Conservation (phyloP, 2,329 filamentous ascomycete genomes). For the Monosporascus sp. region DNA sequence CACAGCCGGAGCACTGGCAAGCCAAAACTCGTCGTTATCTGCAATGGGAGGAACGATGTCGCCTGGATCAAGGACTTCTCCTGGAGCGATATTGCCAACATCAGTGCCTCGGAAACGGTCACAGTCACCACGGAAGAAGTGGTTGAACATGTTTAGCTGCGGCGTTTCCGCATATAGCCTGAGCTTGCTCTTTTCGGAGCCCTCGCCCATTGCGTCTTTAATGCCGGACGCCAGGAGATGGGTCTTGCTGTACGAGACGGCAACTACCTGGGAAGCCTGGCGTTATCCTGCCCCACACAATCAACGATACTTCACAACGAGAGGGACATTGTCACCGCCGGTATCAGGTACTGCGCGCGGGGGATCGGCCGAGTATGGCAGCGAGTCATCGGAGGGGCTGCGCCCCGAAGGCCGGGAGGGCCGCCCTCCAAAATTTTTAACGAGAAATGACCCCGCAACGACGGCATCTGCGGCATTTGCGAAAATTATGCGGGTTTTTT, state of each 20-base stretch:
- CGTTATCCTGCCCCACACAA: too few relatives aligned
- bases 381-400: too few relatives aligned
- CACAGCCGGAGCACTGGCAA: constrained; percentile 6
- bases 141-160: neutral
- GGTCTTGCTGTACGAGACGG: neutral
- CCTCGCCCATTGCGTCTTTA: too few relatives aligned
- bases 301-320: too few relatives aligned
- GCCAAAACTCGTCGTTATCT: constrained; percentile 23
- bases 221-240: neutral
- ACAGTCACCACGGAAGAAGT: constrained; percentile 7
- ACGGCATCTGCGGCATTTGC: neutral
- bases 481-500: neutral
- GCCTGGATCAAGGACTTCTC: constrained; percentile 22
- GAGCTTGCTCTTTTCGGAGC: neutral
- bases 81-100: constrained; percentile 21
- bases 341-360: too few relatives aligned
- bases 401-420: too few relatives aligned
- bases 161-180: neutral
- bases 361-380: too few relatives aligned
- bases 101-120: constrained; percentile 20
- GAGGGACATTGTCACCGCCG: too few relatives aligned
- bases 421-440: neutral
- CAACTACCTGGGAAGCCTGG: too few relatives aligned
- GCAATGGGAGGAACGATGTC: constrained; percentile 27
- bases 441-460: neutral